A percentile compares a stretch with the other conserved stretches of the same genome.
Conservation (phyloP, 2,329 filamentous ascomycete genomes). For the Colletotrichum viniferum region DNA sequence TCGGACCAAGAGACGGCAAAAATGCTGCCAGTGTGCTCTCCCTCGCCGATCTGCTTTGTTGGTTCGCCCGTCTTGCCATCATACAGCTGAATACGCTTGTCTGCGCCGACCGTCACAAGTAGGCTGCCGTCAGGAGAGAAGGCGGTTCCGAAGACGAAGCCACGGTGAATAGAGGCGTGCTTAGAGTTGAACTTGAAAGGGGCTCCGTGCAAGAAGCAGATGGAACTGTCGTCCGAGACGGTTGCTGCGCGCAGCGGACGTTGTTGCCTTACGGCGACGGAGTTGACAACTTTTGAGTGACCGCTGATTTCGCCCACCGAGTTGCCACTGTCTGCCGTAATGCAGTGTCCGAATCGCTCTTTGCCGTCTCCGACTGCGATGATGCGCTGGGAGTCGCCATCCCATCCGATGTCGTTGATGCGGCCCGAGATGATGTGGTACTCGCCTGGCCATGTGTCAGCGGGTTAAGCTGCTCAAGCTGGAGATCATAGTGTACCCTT, state of each 20-base stretch:
- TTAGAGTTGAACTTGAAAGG: slow-evolving; percentile 97
- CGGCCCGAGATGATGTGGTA: slow-evolving; percentile 93
- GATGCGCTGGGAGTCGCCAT: slow-evolving; percentile 93
- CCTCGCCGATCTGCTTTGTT: slow-evolving; percentile 76
- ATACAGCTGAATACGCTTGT: slow-evolving; percentile 91
- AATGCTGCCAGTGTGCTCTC: slow-evolving; percentile 90
- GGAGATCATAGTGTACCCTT: slow-evolving; percentile 58
- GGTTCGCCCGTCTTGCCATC: slow-evolving; percentile 94
- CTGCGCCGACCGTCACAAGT: slow-evolving; percentile 90
- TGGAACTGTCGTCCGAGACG: slow-evolving; percentile 84
- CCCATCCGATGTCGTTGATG: slow-evolving; percentile 97
- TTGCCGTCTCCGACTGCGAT: slow-evolving; percentile 96
- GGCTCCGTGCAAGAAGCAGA: slow-evolving; percentile 92
- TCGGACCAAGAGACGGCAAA: slow-evolving; percentile 90
- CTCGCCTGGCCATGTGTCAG: slow-evolving; percentile 59
- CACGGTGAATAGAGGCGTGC: slow-evolving; percentile 77
- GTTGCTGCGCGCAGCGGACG: slow-evolving; percentile 91
- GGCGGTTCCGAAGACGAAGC: slow-evolving; percentile 85
- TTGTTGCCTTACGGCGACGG: slow-evolving; percentile 87
- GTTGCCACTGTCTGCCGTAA: slow-evolving; percentile 95
- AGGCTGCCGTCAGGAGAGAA: slow-evolving; percentile 87
- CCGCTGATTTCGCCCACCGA: slow-evolving; percentile 93
- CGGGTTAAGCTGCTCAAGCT: background rate
- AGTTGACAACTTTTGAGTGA: slow-evolving; percentile 89
- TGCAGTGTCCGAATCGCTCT: slow-evolving; percentile 90